These are phyloP conservation scores for Lepidium campestre DNA, from an alignment of 441 rosid genomes.

Conservation along the genomic window DNA sequence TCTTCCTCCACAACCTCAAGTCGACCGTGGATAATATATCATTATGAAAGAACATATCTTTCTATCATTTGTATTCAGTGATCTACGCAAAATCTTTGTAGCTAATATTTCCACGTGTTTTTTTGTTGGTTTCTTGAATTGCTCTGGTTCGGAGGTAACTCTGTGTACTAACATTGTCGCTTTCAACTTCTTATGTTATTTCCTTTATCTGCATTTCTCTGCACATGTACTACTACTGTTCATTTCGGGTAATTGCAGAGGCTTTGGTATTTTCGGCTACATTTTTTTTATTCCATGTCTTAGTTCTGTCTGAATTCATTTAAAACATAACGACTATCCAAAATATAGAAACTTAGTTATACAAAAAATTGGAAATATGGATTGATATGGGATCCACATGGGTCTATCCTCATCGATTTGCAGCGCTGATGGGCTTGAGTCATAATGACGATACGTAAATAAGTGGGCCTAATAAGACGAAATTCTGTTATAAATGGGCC, in stretches of 20 bases:
- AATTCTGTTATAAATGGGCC: background rate
- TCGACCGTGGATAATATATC: constrained; percentile 8
- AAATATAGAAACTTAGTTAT: background rate
- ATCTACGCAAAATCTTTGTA: background rate
- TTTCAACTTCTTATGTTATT: background rate
- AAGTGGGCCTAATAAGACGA: background rate
- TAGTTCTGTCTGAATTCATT: no score
- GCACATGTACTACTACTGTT: background rate
- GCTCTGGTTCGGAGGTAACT: background rate
- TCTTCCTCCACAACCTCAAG: constrained; percentile 16
- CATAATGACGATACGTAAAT: background rate
- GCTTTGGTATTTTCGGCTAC: background rate
- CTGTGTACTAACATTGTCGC: constrained; percentile 1
- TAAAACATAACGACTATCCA: no score
- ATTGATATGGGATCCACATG: background rate
- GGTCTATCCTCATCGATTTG: background rate
- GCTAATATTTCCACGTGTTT: background rate
- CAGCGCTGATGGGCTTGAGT: background rate
- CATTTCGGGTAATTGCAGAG: background rate
- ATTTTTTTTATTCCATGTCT: background rate
- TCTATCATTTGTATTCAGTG: background rate
- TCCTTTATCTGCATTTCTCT: background rate
- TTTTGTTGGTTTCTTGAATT: background rate
- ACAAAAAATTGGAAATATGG: background rate
- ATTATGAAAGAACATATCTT: background rate